Conservation (phyloP, 2,329 filamentous ascomycete species). For the Rhinocladiella similis region DNA sequence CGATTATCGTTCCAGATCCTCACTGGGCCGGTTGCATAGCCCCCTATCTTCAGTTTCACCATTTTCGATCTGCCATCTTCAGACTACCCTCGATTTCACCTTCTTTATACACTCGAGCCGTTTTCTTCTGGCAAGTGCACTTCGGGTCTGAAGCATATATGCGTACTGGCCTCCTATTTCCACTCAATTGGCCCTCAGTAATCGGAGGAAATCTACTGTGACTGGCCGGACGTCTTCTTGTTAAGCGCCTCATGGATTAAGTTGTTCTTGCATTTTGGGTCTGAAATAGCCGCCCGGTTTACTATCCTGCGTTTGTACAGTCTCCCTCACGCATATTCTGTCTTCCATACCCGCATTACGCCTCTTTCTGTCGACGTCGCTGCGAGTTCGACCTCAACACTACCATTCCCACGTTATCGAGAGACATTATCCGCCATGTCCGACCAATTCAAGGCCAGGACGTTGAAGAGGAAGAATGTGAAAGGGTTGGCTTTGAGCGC, state of each 20-base stretch:
- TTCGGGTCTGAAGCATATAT: neutral
- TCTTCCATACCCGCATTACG: neutral
- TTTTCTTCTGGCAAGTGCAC: neutral
- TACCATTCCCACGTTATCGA: neutral
- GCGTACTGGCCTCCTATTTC: slow-evolving; percentile 1
- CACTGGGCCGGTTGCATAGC: slow-evolving; percentile 2
- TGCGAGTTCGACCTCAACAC: neutral
- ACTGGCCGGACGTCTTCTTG: slow-evolving; percentile 1
- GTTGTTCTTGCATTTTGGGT: slow-evolving; percentile 12
- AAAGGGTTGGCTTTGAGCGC: slow-evolving; percentile 90
- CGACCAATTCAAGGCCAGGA: slow-evolving; percentile 65
- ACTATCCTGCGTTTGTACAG: slow-evolving; percentile 6
- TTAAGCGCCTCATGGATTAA: slow-evolving; percentile 18
- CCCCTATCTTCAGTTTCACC: slow-evolving; percentile 23
- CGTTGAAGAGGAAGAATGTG: slow-evolving; percentile 98
- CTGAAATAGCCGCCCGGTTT: slow-evolving; percentile 18
- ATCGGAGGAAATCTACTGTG: neutral
- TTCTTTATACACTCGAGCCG: slow-evolving; percentile 4
- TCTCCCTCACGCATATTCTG: neutral
- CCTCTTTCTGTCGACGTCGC: slow-evolving; percentile 6
- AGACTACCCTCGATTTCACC: neutral
- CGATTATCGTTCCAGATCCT: slow-evolving; percentile 6
- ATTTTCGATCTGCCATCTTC: slow-evolving; percentile 6
- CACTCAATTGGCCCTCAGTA: neutral
- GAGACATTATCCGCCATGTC: slow-evolving; percentile 46